Conservation (phyloP, 495 filamentous ascomycete genomes). For the Emericellopsis terricola region DNA sequence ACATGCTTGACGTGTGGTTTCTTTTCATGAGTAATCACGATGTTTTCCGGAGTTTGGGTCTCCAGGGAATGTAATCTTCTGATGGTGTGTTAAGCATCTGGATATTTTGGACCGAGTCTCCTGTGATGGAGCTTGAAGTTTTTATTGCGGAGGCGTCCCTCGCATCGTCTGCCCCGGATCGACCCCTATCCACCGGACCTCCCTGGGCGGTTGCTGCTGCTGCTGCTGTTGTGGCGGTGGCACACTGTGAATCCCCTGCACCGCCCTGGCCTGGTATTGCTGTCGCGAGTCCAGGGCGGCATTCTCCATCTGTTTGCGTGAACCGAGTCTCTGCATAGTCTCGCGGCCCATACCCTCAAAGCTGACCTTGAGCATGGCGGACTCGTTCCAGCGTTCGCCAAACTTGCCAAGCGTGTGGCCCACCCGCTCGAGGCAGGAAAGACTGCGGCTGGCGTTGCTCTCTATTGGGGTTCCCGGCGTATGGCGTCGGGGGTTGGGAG, state of each 20-base stretch:
- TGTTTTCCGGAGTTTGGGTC: too few relatives aligned
- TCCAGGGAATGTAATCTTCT: too few relatives aligned
- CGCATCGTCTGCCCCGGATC: constrained; percentile 18
- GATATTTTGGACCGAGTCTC: too few relatives aligned
- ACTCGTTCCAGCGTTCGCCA: constrained; percentile 32
- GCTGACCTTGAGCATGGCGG: constrained; percentile 17
- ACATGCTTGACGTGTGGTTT: too few relatives aligned
- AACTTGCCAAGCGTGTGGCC: constrained; percentile 24
- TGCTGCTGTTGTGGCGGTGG: not conserved
- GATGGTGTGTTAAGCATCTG: too few relatives aligned
- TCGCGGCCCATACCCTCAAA: constrained; percentile 24
- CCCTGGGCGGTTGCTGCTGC: constrained; percentile 8
- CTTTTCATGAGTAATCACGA: too few relatives aligned
- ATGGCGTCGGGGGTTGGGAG: constrained; percentile 12
- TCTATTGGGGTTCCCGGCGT: constrained; percentile 9
- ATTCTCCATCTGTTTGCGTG: constrained; percentile 9
- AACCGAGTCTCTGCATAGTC: constrained; percentile 13
- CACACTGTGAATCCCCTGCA: too few relatives aligned
- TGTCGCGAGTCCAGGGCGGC: constrained; percentile 3
- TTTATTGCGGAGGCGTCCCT: constrained; percentile 1
- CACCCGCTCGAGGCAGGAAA: constrained; percentile 24
- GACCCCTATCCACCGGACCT: constrained; percentile 21
- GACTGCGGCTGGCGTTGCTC: constrained; percentile 25
- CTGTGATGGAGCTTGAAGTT: too few relatives aligned
- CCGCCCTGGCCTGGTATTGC: too few relatives aligned